Percentiles rank a stretch among this genome's conserved stretches.
Conservation (phyloP, 2,329 filamentous ascomycete genomes). For the Neoscytalidium dimidiatum region DNA sequence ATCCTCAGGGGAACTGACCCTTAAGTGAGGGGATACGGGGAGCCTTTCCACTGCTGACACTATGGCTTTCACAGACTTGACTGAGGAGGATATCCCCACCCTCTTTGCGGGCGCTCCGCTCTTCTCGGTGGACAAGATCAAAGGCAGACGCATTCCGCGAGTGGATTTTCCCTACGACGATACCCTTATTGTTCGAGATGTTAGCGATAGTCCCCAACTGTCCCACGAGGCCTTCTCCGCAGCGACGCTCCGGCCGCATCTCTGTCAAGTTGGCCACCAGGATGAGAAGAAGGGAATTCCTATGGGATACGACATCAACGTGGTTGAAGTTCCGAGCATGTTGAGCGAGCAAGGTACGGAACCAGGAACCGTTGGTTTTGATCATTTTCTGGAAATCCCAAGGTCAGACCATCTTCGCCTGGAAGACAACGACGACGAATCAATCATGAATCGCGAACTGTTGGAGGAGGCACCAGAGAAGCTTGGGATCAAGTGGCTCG, state of each 20-base stretch:
- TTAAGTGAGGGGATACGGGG: neutral
- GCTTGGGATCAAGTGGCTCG: conserved; percentile 39
- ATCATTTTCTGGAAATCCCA: conserved; percentile 66
- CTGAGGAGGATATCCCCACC: conserved; percentile 63
- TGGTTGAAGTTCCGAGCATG: conserved; percentile 67
- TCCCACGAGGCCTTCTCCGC: conserved; percentile 40
- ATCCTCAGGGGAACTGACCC: conserved; percentile 8
- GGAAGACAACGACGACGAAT: conserved; percentile 57
- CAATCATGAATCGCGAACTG: conserved; percentile 47
- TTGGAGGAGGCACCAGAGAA: conserved; percentile 39
- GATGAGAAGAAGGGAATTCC: conserved; percentile 25
- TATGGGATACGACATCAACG: conserved; percentile 34
- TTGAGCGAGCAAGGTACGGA: conserved; percentile 71
- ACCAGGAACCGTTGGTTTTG: conserved; percentile 69
- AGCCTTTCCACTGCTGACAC: conserved; percentile 8
- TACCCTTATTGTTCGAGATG: conserved; percentile 61
- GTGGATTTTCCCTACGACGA: conserved; percentile 70
- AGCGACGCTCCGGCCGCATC: conserved; percentile 32
- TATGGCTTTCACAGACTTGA: conserved; percentile 41
- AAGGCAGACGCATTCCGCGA: conserved; percentile 62
- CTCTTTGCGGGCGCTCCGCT: conserved; percentile 77
- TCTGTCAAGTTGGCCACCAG: conserved; percentile 22
- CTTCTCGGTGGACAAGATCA: conserved; percentile 64
- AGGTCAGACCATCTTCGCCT: conserved; percentile 61
- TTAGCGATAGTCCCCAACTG: conserved; percentile 53